These are phyloP conservation scores for Alnus rubra DNA, from an alignment of 306 rosid species.

Conservation along the genomic window DNA sequence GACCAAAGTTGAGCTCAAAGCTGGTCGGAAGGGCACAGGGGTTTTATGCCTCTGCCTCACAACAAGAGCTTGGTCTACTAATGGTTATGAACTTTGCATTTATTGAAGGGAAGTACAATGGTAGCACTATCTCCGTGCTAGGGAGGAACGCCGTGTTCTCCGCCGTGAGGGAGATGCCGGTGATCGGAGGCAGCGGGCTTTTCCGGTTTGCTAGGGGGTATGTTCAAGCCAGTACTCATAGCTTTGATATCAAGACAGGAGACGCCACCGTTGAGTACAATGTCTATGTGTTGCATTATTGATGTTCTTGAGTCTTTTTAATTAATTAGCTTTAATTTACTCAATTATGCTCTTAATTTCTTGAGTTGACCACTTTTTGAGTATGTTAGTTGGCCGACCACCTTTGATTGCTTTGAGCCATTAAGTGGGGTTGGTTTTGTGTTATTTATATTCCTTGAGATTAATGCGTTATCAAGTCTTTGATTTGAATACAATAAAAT, in stretches of 20 bases:
- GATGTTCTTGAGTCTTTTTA: not conserved
- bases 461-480: too few species aligned
- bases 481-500: too few species aligned
- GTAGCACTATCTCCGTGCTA: constrained; percentile 18
- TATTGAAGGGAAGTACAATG: constrained; percentile 14
- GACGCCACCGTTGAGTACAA: constrained; percentile 66
- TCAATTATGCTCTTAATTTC: not conserved
- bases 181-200: constrained; percentile 30
- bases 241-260: constrained; percentile 14
- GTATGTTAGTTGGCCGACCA: not conserved
- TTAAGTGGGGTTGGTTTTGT: not conserved
- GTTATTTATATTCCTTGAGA: too few species aligned
- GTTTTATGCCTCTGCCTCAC: constrained; percentile 11
- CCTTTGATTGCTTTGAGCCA: not conserved
- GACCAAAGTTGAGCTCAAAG: not conserved
- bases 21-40: not conserved
- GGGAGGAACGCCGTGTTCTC: constrained; percentile 7
- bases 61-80: not conserved
- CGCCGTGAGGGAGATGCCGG: constrained; percentile 24
- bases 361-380: not conserved
- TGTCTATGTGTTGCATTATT: constrained; percentile 46
- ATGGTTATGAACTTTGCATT: constrained; percentile 16
- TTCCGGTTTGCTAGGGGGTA: constrained; percentile 28
- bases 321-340: too few species aligned
- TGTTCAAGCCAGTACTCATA: constrained; percentile 40